Evolutionary conservation across 768 basidiomycete genomes (phyloP), one percentile per base, ranked within the genome.

Genomic region (Crepidotus variabilis): DNA sequence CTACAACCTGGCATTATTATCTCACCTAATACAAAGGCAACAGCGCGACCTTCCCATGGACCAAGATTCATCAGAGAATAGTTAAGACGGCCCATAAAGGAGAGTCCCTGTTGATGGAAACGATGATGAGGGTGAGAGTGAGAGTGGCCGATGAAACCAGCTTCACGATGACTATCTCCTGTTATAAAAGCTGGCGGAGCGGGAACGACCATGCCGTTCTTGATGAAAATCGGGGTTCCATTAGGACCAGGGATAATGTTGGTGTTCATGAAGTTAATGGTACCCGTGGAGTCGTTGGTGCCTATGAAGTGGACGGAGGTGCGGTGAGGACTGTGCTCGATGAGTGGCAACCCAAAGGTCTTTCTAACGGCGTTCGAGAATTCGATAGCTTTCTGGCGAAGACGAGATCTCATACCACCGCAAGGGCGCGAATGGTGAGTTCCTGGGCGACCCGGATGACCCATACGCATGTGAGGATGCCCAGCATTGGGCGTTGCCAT

Each of bases 21-120:
- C 69, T 51, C 52, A 76, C 90, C 91, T 16, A 93, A 79, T 55
- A 93, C 90, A 58, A 93, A 93, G 2, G 92, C 85, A 14, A 93
- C 85, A 9, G 85, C 84, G 50, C 89, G 78, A 51, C 90, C 90
- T 70, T 93, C 91, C 90, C 91, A 92, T 18, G 83, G 83, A 11
- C 90, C 88, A 14, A 93, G 81, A 7, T 80, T 69, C 75, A 83
- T 83, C 54, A 92, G 70, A 2, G 90, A 86, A 54, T 71, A 72
- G 63, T 86, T 82, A 59, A 92, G 71, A 47, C 91, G 84, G 47
- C 68, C 72, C 48, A 80, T 56, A 79, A 90, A 89, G 33, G 78
- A 71, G 20, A 63, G 61, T 50, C 65, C 61, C 24, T 63, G 54
- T 9, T 72, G 66, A 58, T 60, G 65, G 28, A 67, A 66, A 51